Percentiles rank a stretch among this genome's conserved stretches.
These are phyloP conservation scores for Apiospora hydei DNA, from an alignment of 2,329 filamentous ascomycete species.

Conservation along the genomic window DNA sequence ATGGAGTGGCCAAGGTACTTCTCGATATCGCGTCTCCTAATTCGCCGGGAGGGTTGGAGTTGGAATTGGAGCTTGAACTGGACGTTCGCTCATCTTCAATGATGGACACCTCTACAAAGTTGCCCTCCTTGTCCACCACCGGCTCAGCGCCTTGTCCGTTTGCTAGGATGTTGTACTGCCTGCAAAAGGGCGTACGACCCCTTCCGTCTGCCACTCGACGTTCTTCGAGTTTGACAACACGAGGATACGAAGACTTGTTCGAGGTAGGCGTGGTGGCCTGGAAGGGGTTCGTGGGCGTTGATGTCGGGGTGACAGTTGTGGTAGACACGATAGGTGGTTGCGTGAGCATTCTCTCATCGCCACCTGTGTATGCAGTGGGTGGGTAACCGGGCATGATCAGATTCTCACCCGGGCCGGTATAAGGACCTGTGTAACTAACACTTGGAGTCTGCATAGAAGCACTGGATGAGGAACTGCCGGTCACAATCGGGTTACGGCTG, in stretches of 20 bases:
- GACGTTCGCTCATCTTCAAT: slow-evolving; percentile 46
- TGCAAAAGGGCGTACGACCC: slow-evolving; percentile 51
- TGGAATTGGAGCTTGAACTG: slow-evolving; percentile 21
- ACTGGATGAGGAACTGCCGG: slow-evolving; percentile 16
- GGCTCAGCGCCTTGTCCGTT: slow-evolving; percentile 47
- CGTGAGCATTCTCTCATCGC: neutral
- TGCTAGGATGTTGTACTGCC: slow-evolving; percentile 54
- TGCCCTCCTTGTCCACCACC: slow-evolving; percentile 46
- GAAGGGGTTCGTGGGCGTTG: slow-evolving; percentile 27
- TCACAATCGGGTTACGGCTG: slow-evolving; percentile 42
- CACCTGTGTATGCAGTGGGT: neutral
- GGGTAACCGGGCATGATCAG: neutral
- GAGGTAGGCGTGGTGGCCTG: slow-evolving; percentile 7
- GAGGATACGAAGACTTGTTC: slow-evolving; percentile 50
- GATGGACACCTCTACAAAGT: slow-evolving; percentile 53
- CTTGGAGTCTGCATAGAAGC: neutral
- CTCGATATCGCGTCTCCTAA: slow-evolving; percentile 28
- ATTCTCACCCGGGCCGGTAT: neutral
- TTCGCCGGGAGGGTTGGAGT: slow-evolving; percentile 21
- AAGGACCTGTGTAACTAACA: neutral
- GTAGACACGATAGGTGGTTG: neutral
- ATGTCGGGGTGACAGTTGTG: slow-evolving; percentile 26
- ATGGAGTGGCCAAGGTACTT: slow-evolving; percentile 31
- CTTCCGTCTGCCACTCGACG: slow-evolving; percentile 49
- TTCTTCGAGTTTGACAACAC: slow-evolving; percentile 63